These are phyloP conservation scores for Cucurbita argyrosperma DNA, from an alignment of 306 rosid species.

Conservation along the genomic window DNA sequence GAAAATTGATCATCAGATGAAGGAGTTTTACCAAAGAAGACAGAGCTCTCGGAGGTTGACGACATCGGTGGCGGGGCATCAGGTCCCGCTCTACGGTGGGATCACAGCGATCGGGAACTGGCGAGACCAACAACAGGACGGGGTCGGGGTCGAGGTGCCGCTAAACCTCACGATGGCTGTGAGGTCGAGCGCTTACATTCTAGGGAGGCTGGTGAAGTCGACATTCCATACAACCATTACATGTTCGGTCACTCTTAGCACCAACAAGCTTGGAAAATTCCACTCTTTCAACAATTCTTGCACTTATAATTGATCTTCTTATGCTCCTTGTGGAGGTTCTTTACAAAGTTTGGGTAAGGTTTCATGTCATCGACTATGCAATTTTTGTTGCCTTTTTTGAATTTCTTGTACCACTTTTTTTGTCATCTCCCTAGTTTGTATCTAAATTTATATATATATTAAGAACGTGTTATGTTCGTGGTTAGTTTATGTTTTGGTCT, in stretches of 20 bases:
- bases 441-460: neutral
- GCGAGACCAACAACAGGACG: constrained; percentile 7
- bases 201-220: constrained; percentile 67
- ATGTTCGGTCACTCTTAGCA: constrained; percentile 54
- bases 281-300: constrained; percentile 42
- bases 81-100: constrained; percentile 76
- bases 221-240: constrained; percentile 45
- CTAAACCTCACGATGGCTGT: constrained; percentile 57
- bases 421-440: neutral
- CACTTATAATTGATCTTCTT: constrained; percentile 24
- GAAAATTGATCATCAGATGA: constrained; percentile 23
- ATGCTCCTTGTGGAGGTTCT: neutral
- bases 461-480: too few species aligned
- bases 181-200: constrained; percentile 72
- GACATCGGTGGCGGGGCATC: constrained; percentile 45
- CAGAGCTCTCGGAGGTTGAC: constrained; percentile 29
- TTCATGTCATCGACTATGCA: neutral
- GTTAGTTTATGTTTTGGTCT: too few species aligned
- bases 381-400: neutral
- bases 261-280: constrained; percentile 49
- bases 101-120: constrained; percentile 25
- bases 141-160: constrained; percentile 26
- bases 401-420: neutral
- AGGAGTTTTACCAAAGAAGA: constrained; percentile 43
- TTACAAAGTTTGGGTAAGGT: neutral